A percentile compares a stretch with the other conserved stretches of the same genome.
phyloP scores from a whole-genome alignment of 257 asterid genomes.

The Avicennia marina region DNA sequence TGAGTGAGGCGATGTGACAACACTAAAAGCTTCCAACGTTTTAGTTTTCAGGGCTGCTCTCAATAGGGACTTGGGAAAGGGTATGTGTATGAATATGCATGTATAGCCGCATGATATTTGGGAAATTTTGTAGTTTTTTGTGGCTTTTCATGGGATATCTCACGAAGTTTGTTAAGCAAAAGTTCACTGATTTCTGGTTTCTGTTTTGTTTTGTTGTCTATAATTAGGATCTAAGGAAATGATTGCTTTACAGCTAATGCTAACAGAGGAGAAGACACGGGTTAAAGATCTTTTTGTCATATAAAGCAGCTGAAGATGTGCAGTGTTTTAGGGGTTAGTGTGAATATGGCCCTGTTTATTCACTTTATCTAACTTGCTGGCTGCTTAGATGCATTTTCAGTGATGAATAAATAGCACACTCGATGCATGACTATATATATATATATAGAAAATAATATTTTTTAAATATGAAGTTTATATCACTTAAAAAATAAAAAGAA shows the following conservation, averaged over 20 bases:
- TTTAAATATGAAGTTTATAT: too few species aligned
- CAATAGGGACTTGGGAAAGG: too few species aligned
- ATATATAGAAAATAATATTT: too few species aligned
- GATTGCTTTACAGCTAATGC: conserved; percentile 27
- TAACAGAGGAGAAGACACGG: conserved; percentile 14
- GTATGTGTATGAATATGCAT: background rate
- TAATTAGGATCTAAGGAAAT: conserved; percentile 30
- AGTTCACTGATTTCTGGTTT: conserved; percentile 19
- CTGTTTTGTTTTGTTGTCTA: conserved; percentile 17
- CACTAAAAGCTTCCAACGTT: conserved; percentile 21
- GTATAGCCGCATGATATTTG: background rate
- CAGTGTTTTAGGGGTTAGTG: too few species aligned
- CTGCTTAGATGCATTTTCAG: too few species aligned
- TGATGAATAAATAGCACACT: too few species aligned
- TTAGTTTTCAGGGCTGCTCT: too few species aligned
- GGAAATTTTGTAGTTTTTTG: conserved; percentile 3
- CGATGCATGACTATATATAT: too few species aligned
- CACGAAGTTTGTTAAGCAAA: conserved; percentile 25
- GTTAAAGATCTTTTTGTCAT: conserved; percentile 10
- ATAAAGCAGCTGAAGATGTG: conserved; percentile 10
- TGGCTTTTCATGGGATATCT: conserved; percentile 16
- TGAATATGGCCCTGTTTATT: too few species aligned
- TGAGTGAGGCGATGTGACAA: conserved; percentile 26
- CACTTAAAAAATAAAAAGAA: too few species aligned
- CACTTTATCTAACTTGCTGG: too few species aligned